Conservation (phyloP, 352 stramenopile genomes). For the Pythium brachiatum region DNA sequence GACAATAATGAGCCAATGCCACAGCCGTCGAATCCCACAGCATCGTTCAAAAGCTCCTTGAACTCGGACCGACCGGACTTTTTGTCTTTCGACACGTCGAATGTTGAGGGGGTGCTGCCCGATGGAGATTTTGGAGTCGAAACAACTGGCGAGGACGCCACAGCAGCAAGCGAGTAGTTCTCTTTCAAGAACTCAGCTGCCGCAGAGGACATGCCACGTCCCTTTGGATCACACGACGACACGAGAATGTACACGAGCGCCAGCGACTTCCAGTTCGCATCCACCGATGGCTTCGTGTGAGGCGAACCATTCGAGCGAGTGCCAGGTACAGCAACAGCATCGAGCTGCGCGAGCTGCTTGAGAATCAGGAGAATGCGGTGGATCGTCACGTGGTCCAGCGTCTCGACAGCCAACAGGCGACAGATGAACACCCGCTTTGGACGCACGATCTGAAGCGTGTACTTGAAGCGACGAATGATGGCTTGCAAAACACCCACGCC, state of each 20-base stretch:
- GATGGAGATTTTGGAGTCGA: not conserved
- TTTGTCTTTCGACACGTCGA: constrained; percentile 16
- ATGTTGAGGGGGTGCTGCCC: constrained; percentile 3
- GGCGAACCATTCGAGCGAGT: constrained; percentile 17
- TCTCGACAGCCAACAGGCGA: constrained; percentile 66
- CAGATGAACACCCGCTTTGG: constrained; percentile 74
- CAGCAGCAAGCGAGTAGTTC: constrained; percentile 27
- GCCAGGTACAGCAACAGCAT: constrained; percentile 20
- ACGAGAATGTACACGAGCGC: constrained; percentile 69
- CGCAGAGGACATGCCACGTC: constrained; percentile 68
- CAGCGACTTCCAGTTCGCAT: constrained; percentile 70
- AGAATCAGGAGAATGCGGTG: constrained; percentile 58
- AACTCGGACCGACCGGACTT: constrained; percentile 39
- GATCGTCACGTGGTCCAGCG: constrained; percentile 73
- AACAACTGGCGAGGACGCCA: not conserved
- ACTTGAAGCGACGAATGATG: constrained; percentile 69
- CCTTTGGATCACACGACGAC: constrained; percentile 74
- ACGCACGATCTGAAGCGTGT: constrained; percentile 56
- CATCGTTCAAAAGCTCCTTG: constrained; percentile 59
- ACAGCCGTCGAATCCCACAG: constrained; percentile 66
- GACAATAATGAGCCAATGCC: constrained; percentile 59
- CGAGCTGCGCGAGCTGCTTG: constrained; percentile 57
- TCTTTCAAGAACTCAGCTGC: constrained; percentile 76
- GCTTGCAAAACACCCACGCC: constrained; percentile 69
- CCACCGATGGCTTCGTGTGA: constrained; percentile 31